Evolutionary conservation across 139 green algal genomes (phyloP).

Genomic region (Chloropicon primus): DNA sequence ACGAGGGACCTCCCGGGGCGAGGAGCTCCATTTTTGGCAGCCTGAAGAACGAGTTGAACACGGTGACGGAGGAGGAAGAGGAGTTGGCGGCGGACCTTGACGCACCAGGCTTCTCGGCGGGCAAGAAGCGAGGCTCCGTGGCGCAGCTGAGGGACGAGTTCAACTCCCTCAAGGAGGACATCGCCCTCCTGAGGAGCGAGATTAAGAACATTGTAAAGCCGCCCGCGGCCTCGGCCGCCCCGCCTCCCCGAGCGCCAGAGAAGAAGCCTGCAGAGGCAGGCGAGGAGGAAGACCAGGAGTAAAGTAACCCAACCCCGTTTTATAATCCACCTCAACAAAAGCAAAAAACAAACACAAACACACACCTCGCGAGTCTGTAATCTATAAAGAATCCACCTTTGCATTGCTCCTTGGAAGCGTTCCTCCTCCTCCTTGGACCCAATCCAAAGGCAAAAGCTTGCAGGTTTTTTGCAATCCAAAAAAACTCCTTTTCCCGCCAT

Average conservation of each 20-base stretch:
- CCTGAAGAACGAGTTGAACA: not conserved
- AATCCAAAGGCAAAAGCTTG: too few relatives aligned
- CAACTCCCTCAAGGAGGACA: not conserved
- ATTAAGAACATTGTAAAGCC: not conserved
- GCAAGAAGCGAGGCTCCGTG: not conserved
- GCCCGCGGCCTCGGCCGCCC: too few relatives aligned
- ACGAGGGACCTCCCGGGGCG: not conserved
- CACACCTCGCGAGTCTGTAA: too few relatives aligned
- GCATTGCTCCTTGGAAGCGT: too few relatives aligned
- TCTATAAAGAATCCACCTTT: too few relatives aligned
- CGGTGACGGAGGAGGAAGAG: not conserved
- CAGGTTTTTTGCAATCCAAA: too few relatives aligned
- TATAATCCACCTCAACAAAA: too few relatives aligned
- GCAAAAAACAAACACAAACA: too few relatives aligned
- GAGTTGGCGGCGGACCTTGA: not conserved
- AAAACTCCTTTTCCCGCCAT: too few relatives aligned
- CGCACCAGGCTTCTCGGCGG: too few relatives aligned
- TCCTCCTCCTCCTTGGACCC: too few relatives aligned
- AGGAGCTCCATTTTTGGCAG: not conserved
- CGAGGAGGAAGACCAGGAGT: not conserved
- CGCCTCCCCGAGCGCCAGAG: not conserved
- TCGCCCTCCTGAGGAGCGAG: not conserved
- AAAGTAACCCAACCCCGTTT: too few relatives aligned
- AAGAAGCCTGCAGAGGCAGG: not conserved
- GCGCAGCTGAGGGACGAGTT: not conserved